Conservation (phyloP, 768 basidiomycete species). For the Rhodotorula diobovata region DNA sequence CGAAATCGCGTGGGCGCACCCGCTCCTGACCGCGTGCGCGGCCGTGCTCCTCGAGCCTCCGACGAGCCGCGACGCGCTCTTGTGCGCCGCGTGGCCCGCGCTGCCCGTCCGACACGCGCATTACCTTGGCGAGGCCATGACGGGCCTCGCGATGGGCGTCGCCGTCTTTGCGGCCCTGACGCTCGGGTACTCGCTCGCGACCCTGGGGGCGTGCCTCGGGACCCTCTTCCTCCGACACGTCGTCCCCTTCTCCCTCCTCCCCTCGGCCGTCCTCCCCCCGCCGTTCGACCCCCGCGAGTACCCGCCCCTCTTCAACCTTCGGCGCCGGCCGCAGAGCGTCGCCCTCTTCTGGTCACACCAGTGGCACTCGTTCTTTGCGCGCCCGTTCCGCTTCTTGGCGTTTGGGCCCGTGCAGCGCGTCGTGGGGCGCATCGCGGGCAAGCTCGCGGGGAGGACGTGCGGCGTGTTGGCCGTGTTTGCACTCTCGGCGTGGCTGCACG, state of each 20-base stretch:
- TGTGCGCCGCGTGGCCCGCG: background rate
- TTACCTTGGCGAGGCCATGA: slow-evolving; percentile 7
- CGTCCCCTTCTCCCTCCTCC: background rate
- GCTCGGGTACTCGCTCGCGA: slow-evolving; percentile 21
- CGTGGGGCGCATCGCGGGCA: background rate
- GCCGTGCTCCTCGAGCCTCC: slow-evolving; percentile 25
- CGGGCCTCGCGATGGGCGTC: slow-evolving; percentile 18
- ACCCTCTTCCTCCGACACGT: background rate
- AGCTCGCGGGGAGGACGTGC: background rate
- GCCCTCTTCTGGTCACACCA: slow-evolving; percentile 23
- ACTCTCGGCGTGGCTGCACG: slow-evolving; percentile 25
- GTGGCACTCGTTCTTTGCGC: slow-evolving; percentile 28
- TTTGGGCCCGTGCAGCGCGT: slow-evolving; percentile 16
- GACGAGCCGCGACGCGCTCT: slow-evolving; percentile 1
- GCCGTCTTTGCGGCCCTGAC: slow-evolving; percentile 31
- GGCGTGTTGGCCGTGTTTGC: slow-evolving; percentile 23
- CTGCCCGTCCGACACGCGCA: background rate
- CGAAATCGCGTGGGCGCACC: slow-evolving; percentile 27
- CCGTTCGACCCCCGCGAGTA: slow-evolving; percentile 16
- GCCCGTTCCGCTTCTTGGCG: slow-evolving; percentile 33
- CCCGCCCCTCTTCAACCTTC: too few species aligned
- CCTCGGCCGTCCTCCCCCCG: slow-evolving; percentile 7
- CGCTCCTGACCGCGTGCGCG: slow-evolving; percentile 17
- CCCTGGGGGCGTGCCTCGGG: slow-evolving; percentile 8
- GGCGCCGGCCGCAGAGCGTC: slow-evolving; percentile 5